These are phyloP conservation scores for Leccinum longicurvipes DNA, from an alignment of 768 basidiomycete species.

Conservation along the genomic window DNA sequence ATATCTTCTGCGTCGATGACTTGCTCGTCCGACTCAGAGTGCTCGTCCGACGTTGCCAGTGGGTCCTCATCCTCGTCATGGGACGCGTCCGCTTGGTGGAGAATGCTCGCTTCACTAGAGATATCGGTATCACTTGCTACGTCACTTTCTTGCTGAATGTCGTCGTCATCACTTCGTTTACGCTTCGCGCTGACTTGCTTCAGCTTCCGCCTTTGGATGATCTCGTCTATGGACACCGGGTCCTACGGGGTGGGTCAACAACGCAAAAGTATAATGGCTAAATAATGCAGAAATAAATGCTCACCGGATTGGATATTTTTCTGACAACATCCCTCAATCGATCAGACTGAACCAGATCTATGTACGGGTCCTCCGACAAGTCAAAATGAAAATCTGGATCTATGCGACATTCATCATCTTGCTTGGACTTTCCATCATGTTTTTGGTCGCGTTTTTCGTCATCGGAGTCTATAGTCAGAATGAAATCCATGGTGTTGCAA, in stretches of 20 bases:
- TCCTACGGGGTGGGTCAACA: slow-evolving; percentile 39
- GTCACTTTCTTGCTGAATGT: slow-evolving; percentile 37
- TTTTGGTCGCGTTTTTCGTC: slow-evolving; percentile 45
- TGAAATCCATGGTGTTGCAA: slow-evolving; percentile 49
- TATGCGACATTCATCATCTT: slow-evolving; percentile 54
- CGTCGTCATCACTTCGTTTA: slow-evolving; percentile 45
- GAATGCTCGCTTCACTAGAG: slow-evolving; percentile 2
- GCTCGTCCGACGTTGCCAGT: slow-evolving; percentile 31
- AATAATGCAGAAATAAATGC: slow-evolving; percentile 22
- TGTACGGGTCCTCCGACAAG: slow-evolving; percentile 65
- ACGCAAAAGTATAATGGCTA: background rate
- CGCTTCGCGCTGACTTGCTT: slow-evolving; percentile 49
- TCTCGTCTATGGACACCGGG: slow-evolving; percentile 89
- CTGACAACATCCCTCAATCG: slow-evolving; percentile 57
- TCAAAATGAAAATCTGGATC: slow-evolving; percentile 87
- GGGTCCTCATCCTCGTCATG: slow-evolving; percentile 33
- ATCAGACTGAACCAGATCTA: slow-evolving; percentile 46
- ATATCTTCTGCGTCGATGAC: slow-evolving; percentile 34
- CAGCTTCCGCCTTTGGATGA: slow-evolving; percentile 72
- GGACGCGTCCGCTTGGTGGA: slow-evolving; percentile 29
- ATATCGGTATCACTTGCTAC: slow-evolving; percentile 20
- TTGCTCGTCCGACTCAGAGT: slow-evolving; percentile 29
- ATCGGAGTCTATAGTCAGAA: slow-evolving; percentile 85
- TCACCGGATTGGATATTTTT: slow-evolving; percentile 59
- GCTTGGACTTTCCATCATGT: slow-evolving; percentile 19